Evolutionary conservation across 305 asterid species (phyloP).

Genomic region (Fraxinus latifolia): DNA sequence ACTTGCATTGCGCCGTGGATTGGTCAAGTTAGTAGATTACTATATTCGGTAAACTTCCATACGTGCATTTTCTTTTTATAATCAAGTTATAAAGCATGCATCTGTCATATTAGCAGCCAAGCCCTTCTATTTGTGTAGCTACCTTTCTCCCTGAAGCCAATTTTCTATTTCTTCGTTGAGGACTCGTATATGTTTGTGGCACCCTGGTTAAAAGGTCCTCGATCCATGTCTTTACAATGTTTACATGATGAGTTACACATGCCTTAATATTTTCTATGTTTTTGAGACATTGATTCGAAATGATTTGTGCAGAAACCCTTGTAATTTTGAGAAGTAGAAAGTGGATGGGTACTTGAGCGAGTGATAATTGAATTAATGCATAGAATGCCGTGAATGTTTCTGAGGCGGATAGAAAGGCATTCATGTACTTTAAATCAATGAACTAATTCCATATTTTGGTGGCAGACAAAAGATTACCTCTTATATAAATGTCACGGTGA

Average conservation of each 20-base stretch:
- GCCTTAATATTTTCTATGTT: neutral
- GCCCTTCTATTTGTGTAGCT: neutral
- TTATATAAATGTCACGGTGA: neutral
- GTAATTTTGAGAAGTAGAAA: neutral
- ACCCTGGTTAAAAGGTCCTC: neutral
- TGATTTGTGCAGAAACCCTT: neutral
- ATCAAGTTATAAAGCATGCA: neutral
- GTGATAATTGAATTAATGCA: neutral
- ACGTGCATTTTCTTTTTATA: neutral
- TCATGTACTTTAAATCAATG: neutral
- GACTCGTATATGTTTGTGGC: neutral
- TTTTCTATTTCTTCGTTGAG: neutral
- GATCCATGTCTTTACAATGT: neutral
- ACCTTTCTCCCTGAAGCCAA: neutral
- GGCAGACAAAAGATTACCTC: neutral
- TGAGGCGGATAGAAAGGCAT: neutral
- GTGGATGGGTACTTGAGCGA: neutral
- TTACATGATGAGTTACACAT: neutral
- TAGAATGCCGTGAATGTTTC: neutral
- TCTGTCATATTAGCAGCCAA: neutral
- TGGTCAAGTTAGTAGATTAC: neutral
- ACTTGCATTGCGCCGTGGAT: neutral
- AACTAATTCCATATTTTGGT: neutral
- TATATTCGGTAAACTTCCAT: neutral
- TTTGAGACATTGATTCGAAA: neutral